Conservation (phyloP, 805 yeast genomes). For the Candida koratica region DNA sequence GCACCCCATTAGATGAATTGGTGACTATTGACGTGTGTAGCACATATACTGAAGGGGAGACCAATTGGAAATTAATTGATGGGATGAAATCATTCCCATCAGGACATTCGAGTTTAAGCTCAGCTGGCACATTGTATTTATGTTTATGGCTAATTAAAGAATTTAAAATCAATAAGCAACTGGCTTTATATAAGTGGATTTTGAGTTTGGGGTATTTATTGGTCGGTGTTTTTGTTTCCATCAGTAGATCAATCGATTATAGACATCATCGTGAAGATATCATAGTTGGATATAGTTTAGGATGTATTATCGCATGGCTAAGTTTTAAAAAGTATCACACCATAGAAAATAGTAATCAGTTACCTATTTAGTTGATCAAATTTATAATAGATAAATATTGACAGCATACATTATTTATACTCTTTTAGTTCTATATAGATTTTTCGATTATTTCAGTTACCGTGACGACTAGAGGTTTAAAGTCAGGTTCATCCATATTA, state of each 20-base stretch:
- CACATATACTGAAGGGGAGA: constrained; percentile 22
- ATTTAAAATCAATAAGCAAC: constrained; percentile 13
- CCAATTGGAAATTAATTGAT: constrained; percentile 25
- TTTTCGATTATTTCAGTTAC: constrained; percentile 7
- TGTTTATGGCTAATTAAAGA: constrained; percentile 26
- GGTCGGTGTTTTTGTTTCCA: constrained; percentile 29
- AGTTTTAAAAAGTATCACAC: constrained; percentile 15
- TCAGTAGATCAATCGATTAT: constrained; percentile 33
- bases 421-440: too few species aligned
- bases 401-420: too few species aligned
- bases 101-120: constrained; percentile 37
- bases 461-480: constrained; percentile 8
- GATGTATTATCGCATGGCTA: constrained; percentile 19
- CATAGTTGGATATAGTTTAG: constrained; percentile 26
- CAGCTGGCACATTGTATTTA: constrained; percentile 31
- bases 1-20: constrained; percentile 22
- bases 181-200: constrained; percentile 6
- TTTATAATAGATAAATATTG: too few species aligned
- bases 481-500: constrained; percentile 13
- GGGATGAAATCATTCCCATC: constrained; percentile 42
- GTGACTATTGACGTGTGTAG: constrained; percentile 33
- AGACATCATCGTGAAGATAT: constrained; percentile 36
- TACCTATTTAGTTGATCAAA: constrained; percentile 1
- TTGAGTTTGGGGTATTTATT: constrained; percentile 19
- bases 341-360: not conserved